Evolutionary conservation across 805 yeast species (phyloP), one percentile per base, ranked within the genome.

Genomic region (Wickerhamomyces canadensis): DNA sequence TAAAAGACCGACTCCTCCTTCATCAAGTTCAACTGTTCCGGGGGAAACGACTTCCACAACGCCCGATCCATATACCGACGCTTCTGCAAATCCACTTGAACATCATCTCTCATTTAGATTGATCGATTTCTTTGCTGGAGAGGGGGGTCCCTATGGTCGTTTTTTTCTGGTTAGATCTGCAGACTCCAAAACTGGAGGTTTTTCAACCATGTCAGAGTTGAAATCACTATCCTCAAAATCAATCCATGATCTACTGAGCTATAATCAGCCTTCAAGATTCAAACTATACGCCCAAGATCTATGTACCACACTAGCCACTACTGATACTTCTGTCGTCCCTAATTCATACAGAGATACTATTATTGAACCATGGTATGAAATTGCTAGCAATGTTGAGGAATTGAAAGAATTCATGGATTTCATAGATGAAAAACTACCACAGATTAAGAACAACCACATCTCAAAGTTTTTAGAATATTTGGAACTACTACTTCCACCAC

Each of bases 81-180:
- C 55, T 10, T 4, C 43, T 8, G 37, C 40, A 1, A 42, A 45
- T 23, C 55, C 57, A 14, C 19, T 42, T 18, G 38, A 43, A 9
- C 41, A 47, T 40, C 46, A 42, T 28, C 33, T 48, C 30, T 44
- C 45, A 7, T 36, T 53, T 23, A 46, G 59, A 38, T 23, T 53
- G 8, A 6, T 54, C 15, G 55, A 51, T 30, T 53, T 54, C 28
- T 54, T 42, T 25, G 52, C 53, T 5, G 59, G 59, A 31, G 57
- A 51, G 34, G 49, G 47, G 19, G 55, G 55, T 6, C 23, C 42
- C 5, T 45, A 40, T 37, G 58, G 58, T 7, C 43, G 57, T 15
- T 54, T 48, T 36, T 51, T 28, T 25, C 34, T 54, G 12, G 47
- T 51, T 26, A 43, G 57, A 27, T 40, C 52, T 5, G 49, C 49